Evolutionary conservation across 495 filamentous ascomycete species (phyloP).

Genomic region (Annulohypoxylon maeteangense): DNA sequence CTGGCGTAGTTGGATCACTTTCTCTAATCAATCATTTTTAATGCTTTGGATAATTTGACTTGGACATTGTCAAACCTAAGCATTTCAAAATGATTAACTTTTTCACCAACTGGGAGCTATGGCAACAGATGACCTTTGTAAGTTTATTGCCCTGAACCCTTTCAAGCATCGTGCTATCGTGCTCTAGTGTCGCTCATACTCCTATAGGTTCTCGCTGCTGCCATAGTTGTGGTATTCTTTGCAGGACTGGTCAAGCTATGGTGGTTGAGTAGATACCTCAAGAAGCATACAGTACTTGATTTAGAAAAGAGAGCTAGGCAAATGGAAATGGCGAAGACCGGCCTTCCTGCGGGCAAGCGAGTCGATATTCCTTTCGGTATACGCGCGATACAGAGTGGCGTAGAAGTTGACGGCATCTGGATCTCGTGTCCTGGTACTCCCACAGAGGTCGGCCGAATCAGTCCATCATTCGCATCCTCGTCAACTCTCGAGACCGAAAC

Average conservation of each 20-base stretch:
- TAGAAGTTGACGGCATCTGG: constrained; percentile 91
- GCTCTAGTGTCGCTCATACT: constrained; percentile 37
- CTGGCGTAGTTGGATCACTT: constrained; percentile 42
- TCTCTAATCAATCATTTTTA: constrained; percentile 46
- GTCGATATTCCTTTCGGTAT: constrained; percentile 88
- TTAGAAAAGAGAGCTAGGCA: constrained; percentile 69
- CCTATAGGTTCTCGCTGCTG: constrained; percentile 57
- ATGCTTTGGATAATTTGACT: constrained; percentile 46
- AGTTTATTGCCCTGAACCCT: constrained; percentile 48
- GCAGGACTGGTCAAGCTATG: constrained; percentile 66
- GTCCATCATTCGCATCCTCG: constrained; percentile 49
- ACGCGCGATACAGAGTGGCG: constrained; percentile 84
- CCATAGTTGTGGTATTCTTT: constrained; percentile 62
- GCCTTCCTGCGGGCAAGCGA: constrained; percentile 54
- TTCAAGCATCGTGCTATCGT: not conserved
- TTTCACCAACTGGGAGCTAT: constrained; percentile 81
- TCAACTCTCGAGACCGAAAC: constrained; percentile 45
- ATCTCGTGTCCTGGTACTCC: constrained; percentile 75
- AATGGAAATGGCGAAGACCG: constrained; percentile 63
- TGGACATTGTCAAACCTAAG: constrained; percentile 42
- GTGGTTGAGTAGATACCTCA: constrained; percentile 71
- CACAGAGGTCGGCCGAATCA: constrained; percentile 34
- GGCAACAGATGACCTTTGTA: constrained; percentile 94
- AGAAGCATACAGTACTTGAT: constrained; percentile 72
- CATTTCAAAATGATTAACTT: constrained; percentile 62